phyloP scores from a whole-genome alignment of 1,284 basidiomycete species.

The Cerioporus squamosus region DNA sequence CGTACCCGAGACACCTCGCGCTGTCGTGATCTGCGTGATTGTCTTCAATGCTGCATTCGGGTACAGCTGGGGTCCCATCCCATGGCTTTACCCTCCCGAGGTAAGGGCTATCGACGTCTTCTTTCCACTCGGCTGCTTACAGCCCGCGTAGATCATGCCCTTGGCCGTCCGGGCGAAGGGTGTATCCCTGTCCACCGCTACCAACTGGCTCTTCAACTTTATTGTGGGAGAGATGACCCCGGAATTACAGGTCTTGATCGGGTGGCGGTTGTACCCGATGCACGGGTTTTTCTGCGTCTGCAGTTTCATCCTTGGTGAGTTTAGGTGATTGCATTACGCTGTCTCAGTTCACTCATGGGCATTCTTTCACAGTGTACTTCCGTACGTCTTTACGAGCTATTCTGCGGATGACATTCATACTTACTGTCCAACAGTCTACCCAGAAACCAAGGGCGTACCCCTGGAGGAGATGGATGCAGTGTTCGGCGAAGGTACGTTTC shows the following conservation, averaged over 20 bases:
- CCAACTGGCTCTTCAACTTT: slow-evolving; percentile 88
- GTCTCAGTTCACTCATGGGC: slow-evolving; percentile 20
- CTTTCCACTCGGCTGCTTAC: background rate
- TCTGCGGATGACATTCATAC: background rate
- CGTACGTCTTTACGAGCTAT: slow-evolving; percentile 43
- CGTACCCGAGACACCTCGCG: slow-evolving; percentile 81
- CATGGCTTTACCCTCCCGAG: slow-evolving; percentile 86
- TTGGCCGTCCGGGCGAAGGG: slow-evolving; percentile 91
- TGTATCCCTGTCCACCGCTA: slow-evolving; percentile 90
- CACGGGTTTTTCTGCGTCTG: slow-evolving; percentile 93
- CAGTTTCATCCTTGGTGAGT: slow-evolving; percentile 80
- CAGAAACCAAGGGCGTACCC: slow-evolving; percentile 80
- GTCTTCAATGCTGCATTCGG: slow-evolving; percentile 96
- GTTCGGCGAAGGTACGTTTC: slow-evolving; percentile 71
- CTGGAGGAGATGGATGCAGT: slow-evolving; percentile 85
- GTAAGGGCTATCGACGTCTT: slow-evolving; percentile 37
- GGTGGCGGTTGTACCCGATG: slow-evolving; percentile 95
- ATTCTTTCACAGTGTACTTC: slow-evolving; percentile 65
- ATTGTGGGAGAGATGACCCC: slow-evolving; percentile 92
- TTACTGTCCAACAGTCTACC: slow-evolving; percentile 67
- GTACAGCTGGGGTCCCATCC: slow-evolving; percentile 53
- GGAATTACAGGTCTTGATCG: slow-evolving; percentile 86
- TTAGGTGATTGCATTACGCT: background rate
- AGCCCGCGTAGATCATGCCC: slow-evolving; percentile 81
- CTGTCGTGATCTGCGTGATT: slow-evolving; percentile 91